phyloP scores from a whole-genome alignment of 2,329 filamentous ascomycete genomes.

The Fusarium avenaceum region DNA sequence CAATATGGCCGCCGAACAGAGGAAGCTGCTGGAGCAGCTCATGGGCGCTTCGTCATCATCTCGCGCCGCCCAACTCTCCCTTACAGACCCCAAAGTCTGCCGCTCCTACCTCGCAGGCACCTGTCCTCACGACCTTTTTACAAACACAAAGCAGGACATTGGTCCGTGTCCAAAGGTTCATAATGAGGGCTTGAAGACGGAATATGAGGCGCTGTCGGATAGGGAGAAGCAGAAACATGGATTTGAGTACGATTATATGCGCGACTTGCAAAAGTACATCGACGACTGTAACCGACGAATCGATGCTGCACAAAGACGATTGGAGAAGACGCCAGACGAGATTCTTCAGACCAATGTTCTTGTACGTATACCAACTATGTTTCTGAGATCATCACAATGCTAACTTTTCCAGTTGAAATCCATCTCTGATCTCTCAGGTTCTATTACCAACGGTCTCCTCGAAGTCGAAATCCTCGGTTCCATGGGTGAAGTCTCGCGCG shows the following conservation, averaged over 20 bases:
- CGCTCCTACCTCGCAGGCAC: constrained; percentile 93
- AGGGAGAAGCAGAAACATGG: constrained; percentile 82
- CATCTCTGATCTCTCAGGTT: constrained; percentile 84
- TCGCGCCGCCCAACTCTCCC: constrained; percentile 83
- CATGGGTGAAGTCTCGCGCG: constrained; percentile 81
- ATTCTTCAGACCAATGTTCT: constrained; percentile 94
- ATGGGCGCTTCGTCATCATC: constrained; percentile 82
- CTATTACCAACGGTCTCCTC: constrained; percentile 83
- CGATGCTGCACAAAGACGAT: constrained; percentile 85
- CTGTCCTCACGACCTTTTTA: constrained; percentile 98
- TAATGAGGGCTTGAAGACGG: constrained; percentile 86
- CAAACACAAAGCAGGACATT: constrained; percentile 97
- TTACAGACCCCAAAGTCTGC: constrained; percentile 94
- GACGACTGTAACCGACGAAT: constrained; percentile 97
- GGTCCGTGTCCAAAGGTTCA: constrained; percentile 91
- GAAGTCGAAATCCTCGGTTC: constrained; percentile 91
- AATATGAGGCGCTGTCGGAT: constrained; percentile 83
- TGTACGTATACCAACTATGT: constrained; percentile 53
- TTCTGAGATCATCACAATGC: neutral
- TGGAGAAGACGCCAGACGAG: constrained; percentile 98
- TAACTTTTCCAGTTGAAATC: constrained; percentile 71
- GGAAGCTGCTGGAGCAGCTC: constrained; percentile 98
- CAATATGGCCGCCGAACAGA: constrained; percentile 90
- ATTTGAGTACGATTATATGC: constrained; percentile 97
- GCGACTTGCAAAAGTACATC: constrained; percentile 96